Evolutionary conservation across 495 filamentous ascomycete species (phyloP), one percentile per base, ranked within the genome.

Genomic region (Cetradonia linearis): DNA sequence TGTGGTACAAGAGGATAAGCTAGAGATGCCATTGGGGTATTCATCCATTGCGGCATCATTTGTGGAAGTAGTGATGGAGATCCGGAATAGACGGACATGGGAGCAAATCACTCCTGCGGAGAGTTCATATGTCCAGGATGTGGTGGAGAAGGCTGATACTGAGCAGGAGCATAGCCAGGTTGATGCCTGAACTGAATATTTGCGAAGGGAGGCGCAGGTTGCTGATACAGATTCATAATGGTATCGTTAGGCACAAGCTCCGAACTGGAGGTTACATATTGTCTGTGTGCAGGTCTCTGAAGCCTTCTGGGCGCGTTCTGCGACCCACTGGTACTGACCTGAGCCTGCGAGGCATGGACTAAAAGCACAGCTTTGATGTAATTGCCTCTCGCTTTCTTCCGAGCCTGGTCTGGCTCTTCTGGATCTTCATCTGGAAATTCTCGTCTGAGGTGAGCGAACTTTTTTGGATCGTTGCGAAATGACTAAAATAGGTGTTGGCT

Each of bases 271-370:
- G 27, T 42, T 23, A 23, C 25, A 18, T 16, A 9, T 13, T 56
- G 54, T 56, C 34, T 56, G 25, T 40, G 54, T 28, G 34, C 54
- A 14, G 34, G 38, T 56, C 13, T 44, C n/a, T 56, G 37, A 30
- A 56, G 37, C 20, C 28, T 56, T 23, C 23, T 27, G 37, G 55
- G 55, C 23, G 3, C 7, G 2, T 28, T 13, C 28, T 13, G 38
- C 48, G 10, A 30, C 2, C 16, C 36, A 27, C 8, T 44, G 55
- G 37, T 46, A 23, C 36, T 28, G 5, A 9, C 28, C 14, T 46
- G 37, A 13, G 37, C 27, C 4, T 42, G 36, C n/a, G 25, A 42
- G n/a, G 27, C 9, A 33, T 44, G 4, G 25, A 56, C 16, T 1
- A 27, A 18, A 30, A 9, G 55, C 9, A 44, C 55, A 33, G 37